Percentiles rank a stretch among this genome's conserved stretches.
phyloP scores from a whole-genome alignment of 495 filamentous ascomycete species.

The Penicillium bovifimosum region DNA sequence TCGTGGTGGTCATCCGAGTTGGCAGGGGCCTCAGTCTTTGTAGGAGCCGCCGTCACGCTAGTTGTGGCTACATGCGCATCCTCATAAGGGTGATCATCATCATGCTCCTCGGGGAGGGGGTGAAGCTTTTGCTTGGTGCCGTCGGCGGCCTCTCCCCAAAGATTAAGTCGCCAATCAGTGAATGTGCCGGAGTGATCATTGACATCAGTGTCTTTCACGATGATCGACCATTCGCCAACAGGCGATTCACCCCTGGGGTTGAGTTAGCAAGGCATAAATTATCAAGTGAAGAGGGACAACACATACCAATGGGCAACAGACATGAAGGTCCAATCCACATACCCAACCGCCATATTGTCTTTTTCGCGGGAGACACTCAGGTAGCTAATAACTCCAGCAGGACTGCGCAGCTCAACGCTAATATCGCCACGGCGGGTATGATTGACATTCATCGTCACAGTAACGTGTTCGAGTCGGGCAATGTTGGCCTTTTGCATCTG shows the following conservation, averaged over 20 bases:
- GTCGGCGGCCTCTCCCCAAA: slow-evolving; percentile 88
- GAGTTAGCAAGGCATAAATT: slow-evolving; percentile 6
- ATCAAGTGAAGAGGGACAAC: background rate
- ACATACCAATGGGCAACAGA: slow-evolving; percentile 90
- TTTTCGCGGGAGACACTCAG: slow-evolving; percentile 65
- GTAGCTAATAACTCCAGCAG: slow-evolving; percentile 74
- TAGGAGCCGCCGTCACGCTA: slow-evolving; percentile 41
- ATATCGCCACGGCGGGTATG: slow-evolving; percentile 85
- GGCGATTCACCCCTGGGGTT: slow-evolving; percentile 75
- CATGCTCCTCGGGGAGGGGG: slow-evolving; percentile 78
- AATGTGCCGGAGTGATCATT: slow-evolving; percentile 76
- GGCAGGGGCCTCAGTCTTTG: slow-evolving; percentile 37
- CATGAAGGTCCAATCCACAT: slow-evolving; percentile 98
- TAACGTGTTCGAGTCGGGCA: slow-evolving; percentile 84
- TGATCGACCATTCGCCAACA: slow-evolving; percentile 80
- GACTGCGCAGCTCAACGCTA: slow-evolving; percentile 87
- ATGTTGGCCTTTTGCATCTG: slow-evolving; percentile 79
- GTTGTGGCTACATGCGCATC: slow-evolving; percentile 50
- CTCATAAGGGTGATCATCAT: slow-evolving; percentile 73
- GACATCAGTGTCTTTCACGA: slow-evolving; percentile 78
- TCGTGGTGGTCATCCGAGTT: slow-evolving; percentile 66
- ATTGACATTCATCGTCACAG: slow-evolving; percentile 92
- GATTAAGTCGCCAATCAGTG: slow-evolving; percentile 85
- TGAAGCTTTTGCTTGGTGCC: slow-evolving; percentile 60
- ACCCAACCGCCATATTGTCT: slow-evolving; percentile 64